A percentile compares a stretch with the other conserved stretches of the same genome.
These are phyloP conservation scores for Periconia sp. DNA, from an alignment of 2,329 filamentous ascomycete genomes.

Conservation along the genomic window DNA sequence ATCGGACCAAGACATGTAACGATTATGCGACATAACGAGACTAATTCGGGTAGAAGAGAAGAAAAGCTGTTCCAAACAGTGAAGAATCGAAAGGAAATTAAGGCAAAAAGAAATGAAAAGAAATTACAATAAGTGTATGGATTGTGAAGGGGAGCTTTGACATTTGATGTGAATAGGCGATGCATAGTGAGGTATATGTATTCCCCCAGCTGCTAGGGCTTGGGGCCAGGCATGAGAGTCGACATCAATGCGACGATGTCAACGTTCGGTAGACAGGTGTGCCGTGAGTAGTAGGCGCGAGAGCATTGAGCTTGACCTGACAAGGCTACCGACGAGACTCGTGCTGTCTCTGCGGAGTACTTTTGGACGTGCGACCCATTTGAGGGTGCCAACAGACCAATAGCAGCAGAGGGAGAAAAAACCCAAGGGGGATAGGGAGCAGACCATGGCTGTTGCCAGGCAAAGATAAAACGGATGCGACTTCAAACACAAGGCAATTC, in stretches of 20 bases:
- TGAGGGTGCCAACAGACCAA: constrained; percentile 18
- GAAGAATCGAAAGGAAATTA: constrained; percentile 11
- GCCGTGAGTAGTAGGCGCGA: constrained; percentile 23
- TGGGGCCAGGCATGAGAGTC: constrained; percentile 9
- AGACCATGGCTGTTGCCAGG: constrained; percentile 23
- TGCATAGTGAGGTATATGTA: constrained; percentile 39
- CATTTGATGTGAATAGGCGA: constrained; percentile 17
- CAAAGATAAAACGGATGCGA: constrained; percentile 34
- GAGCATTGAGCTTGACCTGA: constrained; percentile 26
- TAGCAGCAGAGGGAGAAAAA: constrained; percentile 10
- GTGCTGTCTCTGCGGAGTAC: constrained; percentile 30
- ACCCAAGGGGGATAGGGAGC: constrained; percentile 25
- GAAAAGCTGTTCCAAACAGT: constrained; percentile 1
- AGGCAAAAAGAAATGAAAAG: constrained; percentile 14
- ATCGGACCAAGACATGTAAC: constrained; percentile 38
- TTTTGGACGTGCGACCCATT: constrained; percentile 16
- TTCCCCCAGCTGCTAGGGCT: constrained; percentile 1
- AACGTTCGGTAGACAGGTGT: constrained; percentile 24
- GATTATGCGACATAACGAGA: constrained; percentile 35
- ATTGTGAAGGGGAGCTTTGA: constrained; percentile 28
- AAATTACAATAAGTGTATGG: constrained; percentile 32
- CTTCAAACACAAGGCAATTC: constrained; percentile 32
- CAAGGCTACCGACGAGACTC: constrained; percentile 31
- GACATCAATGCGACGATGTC: constrained; percentile 26
- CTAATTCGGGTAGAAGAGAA: constrained; percentile 5